Percentiles rank a stretch among this genome's conserved stretches.
Conservation (phyloP, 2,329 filamentous ascomycete species). For the Nigrospora oryzae region DNA sequence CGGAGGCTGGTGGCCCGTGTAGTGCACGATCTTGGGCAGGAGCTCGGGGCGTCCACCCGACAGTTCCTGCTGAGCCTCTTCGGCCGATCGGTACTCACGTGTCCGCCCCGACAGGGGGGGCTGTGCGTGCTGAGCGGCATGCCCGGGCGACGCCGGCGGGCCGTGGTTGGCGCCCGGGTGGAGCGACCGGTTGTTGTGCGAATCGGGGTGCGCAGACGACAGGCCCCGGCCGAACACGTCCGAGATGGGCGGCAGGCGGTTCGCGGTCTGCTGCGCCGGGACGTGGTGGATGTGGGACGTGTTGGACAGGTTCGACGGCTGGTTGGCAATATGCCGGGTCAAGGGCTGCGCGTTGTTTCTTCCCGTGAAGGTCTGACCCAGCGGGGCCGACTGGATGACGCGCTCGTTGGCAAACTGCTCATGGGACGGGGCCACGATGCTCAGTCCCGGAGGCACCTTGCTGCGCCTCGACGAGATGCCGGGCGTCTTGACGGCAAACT, state of each 20-base stretch:
- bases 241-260: slow-evolving; percentile 85
- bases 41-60: slow-evolving; percentile 88
- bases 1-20: slow-evolving; percentile 86
- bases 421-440: slow-evolving; percentile 90
- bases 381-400: slow-evolving; percentile 91
- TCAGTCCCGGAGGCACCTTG: slow-evolving; percentile 80
- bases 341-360: slow-evolving; percentile 70
- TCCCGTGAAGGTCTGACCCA: slow-evolving; percentile 92
- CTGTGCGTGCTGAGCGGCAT: slow-evolving; percentile 48
- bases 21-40: slow-evolving; percentile 88
- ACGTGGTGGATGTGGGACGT: slow-evolving; percentile 88
- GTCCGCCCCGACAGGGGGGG: slow-evolving; percentile 53
- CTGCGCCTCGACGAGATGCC: slow-evolving; percentile 60
- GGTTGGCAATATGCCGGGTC: slow-evolving; percentile 71
- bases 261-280: slow-evolving; percentile 80
- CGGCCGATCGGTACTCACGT: slow-evolving; percentile 88
- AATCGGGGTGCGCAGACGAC: slow-evolving; percentile 46
- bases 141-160: slow-evolving; percentile 57
- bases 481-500: slow-evolving; percentile 61
- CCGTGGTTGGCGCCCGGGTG: slow-evolving; percentile 20
- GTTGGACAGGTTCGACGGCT: slow-evolving; percentile 72
- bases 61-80: slow-evolving; percentile 87
- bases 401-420: slow-evolving; percentile 88
- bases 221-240: slow-evolving; percentile 88
- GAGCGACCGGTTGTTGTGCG: slow-evolving; percentile 38